These are phyloP conservation scores for Sarocladium kiliense DNA, from an alignment of 2,329 filamentous ascomycete species.

Conservation along the genomic window DNA sequence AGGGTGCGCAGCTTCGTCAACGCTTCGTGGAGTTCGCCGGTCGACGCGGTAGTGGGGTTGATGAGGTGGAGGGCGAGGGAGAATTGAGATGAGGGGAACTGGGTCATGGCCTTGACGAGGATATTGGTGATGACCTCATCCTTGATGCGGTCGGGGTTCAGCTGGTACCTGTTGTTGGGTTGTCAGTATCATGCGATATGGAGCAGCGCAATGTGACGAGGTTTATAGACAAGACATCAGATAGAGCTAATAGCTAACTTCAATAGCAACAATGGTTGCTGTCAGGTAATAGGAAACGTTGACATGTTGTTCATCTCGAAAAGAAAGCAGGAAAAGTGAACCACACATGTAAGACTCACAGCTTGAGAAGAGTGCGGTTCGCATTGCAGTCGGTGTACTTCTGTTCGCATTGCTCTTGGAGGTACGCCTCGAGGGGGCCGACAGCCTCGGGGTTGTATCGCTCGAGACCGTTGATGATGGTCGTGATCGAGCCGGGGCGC, in stretches of 20 bases:
- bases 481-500: slow-evolving; percentile 85
- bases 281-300: slow-evolving; percentile 99
- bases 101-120: slow-evolving; percentile 94
- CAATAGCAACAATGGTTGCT: slow-evolving; percentile 50
- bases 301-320: slow-evolving; percentile 64
- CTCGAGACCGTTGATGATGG: slow-evolving; percentile 94
- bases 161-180: slow-evolving; percentile 72
- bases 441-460: slow-evolving; percentile 98
- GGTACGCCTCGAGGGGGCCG: slow-evolving; percentile 87
- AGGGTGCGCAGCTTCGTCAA: slow-evolving; percentile 81
- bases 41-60: slow-evolving; percentile 64
- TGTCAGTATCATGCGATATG: background rate
- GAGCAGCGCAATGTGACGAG: background rate
- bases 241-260: slow-evolving; percentile 71
- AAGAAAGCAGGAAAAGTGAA: slow-evolving; percentile 14
- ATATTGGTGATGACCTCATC: slow-evolving; percentile 98
- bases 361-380: slow-evolving; percentile 90
- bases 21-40: slow-evolving; percentile 79
- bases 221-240: slow-evolving; percentile 46
- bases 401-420: slow-evolving; percentile 90
- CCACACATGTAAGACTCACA: slow-evolving; percentile 60
- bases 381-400: slow-evolving; percentile 94
- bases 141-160: slow-evolving; percentile 96
- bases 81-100: slow-evolving; percentile 96
- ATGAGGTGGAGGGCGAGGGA: slow-evolving; percentile 90